Base-by-base conservation (phyloP, 805 yeast species). In the Lachancea fermentati region DNA sequence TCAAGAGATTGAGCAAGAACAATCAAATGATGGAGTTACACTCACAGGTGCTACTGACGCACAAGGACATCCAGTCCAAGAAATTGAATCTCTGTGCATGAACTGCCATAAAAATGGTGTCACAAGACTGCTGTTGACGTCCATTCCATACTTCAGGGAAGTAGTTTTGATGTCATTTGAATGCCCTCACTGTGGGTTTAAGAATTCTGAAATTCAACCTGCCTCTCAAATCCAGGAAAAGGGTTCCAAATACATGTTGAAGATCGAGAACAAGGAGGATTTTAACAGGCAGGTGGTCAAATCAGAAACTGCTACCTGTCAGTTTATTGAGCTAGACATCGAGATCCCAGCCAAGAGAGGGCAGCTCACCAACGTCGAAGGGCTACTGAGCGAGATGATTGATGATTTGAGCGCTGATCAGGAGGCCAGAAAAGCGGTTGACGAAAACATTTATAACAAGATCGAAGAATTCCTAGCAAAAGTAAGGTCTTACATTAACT, bases 311-410 rank as follows among this genome's bases (percentile, higher is more conserved):
- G 91, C 95, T 19, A 67, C 78, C 8, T 83, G 88, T 64, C 78
- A 73, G 55, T 89, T 93, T 55, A 65, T 75, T 11, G 96, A 89
- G 60, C 68, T 91, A 45, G 96, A 88, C 50, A 78, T 91, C 41
- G 97, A 91, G 64, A 91, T 93, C 45, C 98, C 99, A 4, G 86
- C 97, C 25, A 85, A 88, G 60, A 76, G 87, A 53, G 98, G 98
- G 19, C 95, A 89, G 57, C 69, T 93, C 46, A 86, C 96, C 30
- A 89, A 88, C 18, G 81, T 88, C 22, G 98, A 93, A 62, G 99
- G 98, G 17, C 63, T 93, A 26, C 68, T 93, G 42, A 60, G 71
- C 13, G 96, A 89, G 60, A 88, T 89, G 84, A 69, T 82, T 41
- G 84, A 75, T 12, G 96, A 91, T 61, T 71, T 93, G 49, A 68